Evolutionary conservation across 495 filamentous ascomycete genomes (phyloP).

Genomic region (Podospora didyma): DNA sequence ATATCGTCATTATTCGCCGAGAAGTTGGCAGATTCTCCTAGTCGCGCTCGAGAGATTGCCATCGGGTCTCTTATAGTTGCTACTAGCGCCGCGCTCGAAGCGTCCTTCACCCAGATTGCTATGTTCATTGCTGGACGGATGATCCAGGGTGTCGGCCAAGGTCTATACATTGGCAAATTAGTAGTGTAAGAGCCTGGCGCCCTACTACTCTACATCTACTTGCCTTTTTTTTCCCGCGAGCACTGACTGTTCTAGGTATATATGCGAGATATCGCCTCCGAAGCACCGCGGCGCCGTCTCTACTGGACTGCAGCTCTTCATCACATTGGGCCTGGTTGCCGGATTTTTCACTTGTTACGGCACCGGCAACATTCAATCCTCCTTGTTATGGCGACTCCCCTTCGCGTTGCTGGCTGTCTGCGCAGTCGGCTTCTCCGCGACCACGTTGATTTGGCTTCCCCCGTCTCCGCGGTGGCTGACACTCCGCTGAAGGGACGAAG

Average conservation of each 20-base stretch:
- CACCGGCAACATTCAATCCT: conserved; percentile 45
- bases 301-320: conserved; percentile 54
- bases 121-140: conserved; percentile 57
- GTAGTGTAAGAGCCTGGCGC: conserved; percentile 51
- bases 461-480: conserved; percentile 43
- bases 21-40: conserved; percentile 54
- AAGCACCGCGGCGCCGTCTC: conserved; percentile 50
- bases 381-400: conserved; percentile 57
- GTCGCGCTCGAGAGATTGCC: conserved; percentile 49
- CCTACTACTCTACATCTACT: neutral
- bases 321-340: conserved; percentile 46
- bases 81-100: conserved; percentile 50
- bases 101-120: conserved; percentile 40
- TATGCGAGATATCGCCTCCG: conserved; percentile 59
- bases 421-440: conserved; percentile 34
- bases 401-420: conserved; percentile 44
- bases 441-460: conserved; percentile 33
- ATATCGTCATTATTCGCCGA: conserved; percentile 62
- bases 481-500: conserved; percentile 21
- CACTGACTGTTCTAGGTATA: neutral
- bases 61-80: conserved; percentile 53
- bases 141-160: conserved; percentile 57
- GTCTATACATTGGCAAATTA: conserved; percentile 47
- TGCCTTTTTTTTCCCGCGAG: too few species aligned
- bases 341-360: conserved; percentile 65